Percentiles rank a stretch among this genome's conserved stretches.
Evolutionary conservation across 129 eudicot species (phyloP).

Genomic region (Helianthus tuberosus): DNA sequence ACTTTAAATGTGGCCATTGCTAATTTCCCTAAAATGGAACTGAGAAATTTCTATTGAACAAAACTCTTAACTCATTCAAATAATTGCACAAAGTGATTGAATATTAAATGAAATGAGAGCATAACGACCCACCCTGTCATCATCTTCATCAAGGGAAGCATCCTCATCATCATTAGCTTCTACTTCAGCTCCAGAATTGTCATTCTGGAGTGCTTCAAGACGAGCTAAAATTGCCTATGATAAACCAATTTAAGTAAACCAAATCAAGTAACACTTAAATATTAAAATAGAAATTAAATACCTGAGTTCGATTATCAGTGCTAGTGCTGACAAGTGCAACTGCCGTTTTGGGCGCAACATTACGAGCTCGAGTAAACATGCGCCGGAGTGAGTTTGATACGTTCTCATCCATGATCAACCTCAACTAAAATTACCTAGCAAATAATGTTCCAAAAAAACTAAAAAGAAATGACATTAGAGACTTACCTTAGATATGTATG

Average conservation of each 20-base stretch:
- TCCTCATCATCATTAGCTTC: constrained; percentile 78
- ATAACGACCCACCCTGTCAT: constrained; percentile 62
- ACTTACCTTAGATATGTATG: too few species aligned
- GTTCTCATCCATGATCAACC: constrained; percentile 70
- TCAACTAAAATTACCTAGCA: too few species aligned
- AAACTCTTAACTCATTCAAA: background rate
- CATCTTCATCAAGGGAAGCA: constrained; percentile 95
- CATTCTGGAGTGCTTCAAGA: constrained; percentile 92
- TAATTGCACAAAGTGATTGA: background rate
- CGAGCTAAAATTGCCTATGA: constrained; percentile 87
- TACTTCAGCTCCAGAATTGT: constrained; percentile 72
- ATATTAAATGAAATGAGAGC: too few species aligned
- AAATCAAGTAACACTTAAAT: background rate
- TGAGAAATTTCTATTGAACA: background rate
- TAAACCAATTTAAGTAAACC: background rate
- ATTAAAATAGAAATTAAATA: background rate
- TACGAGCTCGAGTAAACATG: constrained; percentile 80
- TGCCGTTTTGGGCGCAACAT: constrained; percentile 87
- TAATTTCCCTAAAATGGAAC: too few species aligned
- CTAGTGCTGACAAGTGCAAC: constrained; percentile 92
- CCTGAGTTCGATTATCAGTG: constrained; percentile 93
- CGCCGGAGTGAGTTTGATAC: constrained; percentile 49
- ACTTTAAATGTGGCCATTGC: too few species aligned
- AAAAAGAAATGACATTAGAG: too few species aligned
- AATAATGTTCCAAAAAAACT: too few species aligned